These are phyloP conservation scores for Brassica juncea DNA, from an alignment of 345 rosid species.

Conservation along the genomic window DNA sequence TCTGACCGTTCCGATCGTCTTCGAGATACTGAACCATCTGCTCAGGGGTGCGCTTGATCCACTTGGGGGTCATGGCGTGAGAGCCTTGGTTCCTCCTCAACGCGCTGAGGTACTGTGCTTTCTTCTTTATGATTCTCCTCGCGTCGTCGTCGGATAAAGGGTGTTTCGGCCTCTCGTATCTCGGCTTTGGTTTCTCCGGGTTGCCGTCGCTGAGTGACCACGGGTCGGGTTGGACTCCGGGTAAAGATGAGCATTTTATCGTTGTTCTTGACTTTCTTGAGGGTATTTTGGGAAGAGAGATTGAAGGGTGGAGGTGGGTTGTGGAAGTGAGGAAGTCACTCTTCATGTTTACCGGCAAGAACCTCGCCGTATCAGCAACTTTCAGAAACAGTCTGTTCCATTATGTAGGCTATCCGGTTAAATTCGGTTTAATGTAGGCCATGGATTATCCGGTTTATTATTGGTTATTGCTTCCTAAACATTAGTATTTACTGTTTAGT, in stretches of 20 bases:
- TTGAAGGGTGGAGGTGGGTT: slow-evolving; percentile 33
- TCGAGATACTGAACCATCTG: slow-evolving; percentile 85
- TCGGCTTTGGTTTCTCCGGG: slow-evolving; percentile 65
- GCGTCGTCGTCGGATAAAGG: slow-evolving; percentile 84
- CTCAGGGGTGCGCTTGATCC: slow-evolving; percentile 86
- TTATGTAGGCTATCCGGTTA: slow-evolving; percentile 19
- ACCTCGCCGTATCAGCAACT: slow-evolving; percentile 25
- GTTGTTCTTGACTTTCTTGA: slow-evolving; percentile 19
- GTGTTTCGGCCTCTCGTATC: slow-evolving; percentile 58
- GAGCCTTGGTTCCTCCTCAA: slow-evolving; percentile 80
- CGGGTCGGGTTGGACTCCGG: slow-evolving; percentile 66
- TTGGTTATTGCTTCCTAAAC: not conserved
- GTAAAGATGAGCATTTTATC: slow-evolving; percentile 39
- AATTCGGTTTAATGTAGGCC: not conserved
- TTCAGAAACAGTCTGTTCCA: not conserved
- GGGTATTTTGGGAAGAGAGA: slow-evolving; percentile 30
- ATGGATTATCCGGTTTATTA: slow-evolving; percentile 8
- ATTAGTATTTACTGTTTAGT: not conserved
- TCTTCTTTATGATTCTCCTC: slow-evolving; percentile 75
- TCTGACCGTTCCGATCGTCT: slow-evolving; percentile 71
- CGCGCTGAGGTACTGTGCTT: slow-evolving; percentile 67
- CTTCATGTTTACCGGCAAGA: slow-evolving; percentile 28
- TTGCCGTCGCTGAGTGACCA: slow-evolving; percentile 85
- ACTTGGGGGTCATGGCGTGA: slow-evolving; percentile 67
- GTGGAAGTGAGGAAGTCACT: slow-evolving; percentile 47